phyloP scores from a whole-genome alignment of 176 grass and related monocot species.

The Oryza glumipatula region DNA sequence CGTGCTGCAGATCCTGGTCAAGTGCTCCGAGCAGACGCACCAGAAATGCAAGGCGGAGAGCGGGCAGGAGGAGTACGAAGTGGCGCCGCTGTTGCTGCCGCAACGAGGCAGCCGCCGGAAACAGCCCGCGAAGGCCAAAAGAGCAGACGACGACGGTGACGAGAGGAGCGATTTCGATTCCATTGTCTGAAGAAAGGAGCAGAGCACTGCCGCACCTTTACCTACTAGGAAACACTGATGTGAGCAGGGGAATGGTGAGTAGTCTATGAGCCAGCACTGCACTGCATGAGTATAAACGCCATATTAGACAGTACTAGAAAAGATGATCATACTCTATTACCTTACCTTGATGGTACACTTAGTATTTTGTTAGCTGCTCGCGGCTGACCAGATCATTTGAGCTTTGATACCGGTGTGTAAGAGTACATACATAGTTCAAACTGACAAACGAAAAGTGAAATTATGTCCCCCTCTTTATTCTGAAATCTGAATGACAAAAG shows the following conservation, averaged over 20 bases:
- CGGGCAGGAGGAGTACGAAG: slow-evolving; percentile 47
- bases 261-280: not conserved
- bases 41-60: slow-evolving; percentile 30
- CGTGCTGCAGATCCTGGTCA: slow-evolving; percentile 62
- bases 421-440: not conserved
- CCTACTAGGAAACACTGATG: not conserved
- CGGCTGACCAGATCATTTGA: not conserved
- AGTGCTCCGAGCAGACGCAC: slow-evolving; percentile 47
- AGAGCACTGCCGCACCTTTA: not conserved
- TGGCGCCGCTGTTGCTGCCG: slow-evolving; percentile 47
- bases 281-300: not conserved
- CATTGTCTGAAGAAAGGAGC: slow-evolving; percentile 47
- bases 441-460: slow-evolving; percentile 6
- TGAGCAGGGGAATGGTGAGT: not conserved
- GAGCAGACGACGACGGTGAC: slow-evolving; percentile 3
- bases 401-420: not conserved
- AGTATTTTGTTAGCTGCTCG: not conserved
- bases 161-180: slow-evolving; percentile 37
- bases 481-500: slow-evolving; percentile 30
- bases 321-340: not conserved
- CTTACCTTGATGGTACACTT: not conserved
- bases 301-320: not conserved
- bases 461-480: slow-evolving; percentile 58
- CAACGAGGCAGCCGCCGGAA: slow-evolving; percentile 45
- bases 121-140: slow-evolving; percentile 30